Evolutionary conservation across 768 basidiomycete genomes (phyloP), one percentile per base, ranked within the genome.

Genomic region (Fomitopsis serialis): DNA sequence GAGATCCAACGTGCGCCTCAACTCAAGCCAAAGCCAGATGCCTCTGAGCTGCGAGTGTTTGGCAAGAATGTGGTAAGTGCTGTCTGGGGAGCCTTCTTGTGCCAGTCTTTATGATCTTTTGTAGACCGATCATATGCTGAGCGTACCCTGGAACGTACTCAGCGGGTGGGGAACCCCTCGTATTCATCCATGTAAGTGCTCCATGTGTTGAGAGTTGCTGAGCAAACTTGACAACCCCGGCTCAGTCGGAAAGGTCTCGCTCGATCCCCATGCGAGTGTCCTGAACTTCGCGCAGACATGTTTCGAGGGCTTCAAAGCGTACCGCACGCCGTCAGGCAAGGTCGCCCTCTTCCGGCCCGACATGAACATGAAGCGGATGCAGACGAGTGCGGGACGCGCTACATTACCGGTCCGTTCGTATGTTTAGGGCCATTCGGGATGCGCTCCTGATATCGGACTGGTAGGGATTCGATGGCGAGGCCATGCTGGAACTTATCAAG

Each of bases 301-400:
- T 44, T 96, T 98, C 64, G 95, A 98, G 68, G 92, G 95, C n/a
- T 82, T 97, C 81, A 98, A 98, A 67, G 95, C 95, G 1, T 98
- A 96, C 72, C 78, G 85, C 45, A 82, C 85, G 58, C 69, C 79
- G 35, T 70, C 79, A 45, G 93, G 87, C 32, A 82, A 79, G 23
- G 81, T 94, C 22, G 81, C 86, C 17, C 71, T 98, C 60, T 98
- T 97, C 78, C 77, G 95, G 43, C 95, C 95, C 2, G 92, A 97
- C 70, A 91, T 92, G 90, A 97, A 98, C 73, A 96, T 98, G 93
- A 85, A 84, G 64, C 84, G 95, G 23, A 94, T 98, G 93, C 92
- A 92, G 72, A 78, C 60, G 45, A 91, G 87, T 63, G 94, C 95
- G 11, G 60, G 70, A 22, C 82, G 94, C 40, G 75, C 92, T 49